phyloP scores from a whole-genome alignment of 2,329 filamentous ascomycete species.

The Cytospora leucostoma region DNA sequence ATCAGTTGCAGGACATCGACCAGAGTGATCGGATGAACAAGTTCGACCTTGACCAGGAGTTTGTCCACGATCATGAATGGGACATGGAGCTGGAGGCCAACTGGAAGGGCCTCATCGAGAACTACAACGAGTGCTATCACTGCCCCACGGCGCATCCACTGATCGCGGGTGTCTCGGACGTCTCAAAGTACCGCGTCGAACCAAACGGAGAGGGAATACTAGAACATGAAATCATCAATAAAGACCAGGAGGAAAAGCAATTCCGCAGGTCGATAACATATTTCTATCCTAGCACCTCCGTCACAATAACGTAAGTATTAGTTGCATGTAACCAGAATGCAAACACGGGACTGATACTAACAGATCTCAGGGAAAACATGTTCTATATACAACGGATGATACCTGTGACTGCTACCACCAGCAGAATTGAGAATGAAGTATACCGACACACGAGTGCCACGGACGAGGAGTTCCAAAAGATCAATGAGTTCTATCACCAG shows the following conservation, averaged over 20 bases:
- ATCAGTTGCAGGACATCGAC: constrained; percentile 41
- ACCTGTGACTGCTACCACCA: constrained; percentile 45
- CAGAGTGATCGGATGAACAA: constrained; percentile 31
- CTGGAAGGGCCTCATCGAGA: constrained; percentile 47
- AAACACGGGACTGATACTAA: neutral
- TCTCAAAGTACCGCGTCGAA: constrained; percentile 46
- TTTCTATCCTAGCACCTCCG: constrained; percentile 43
- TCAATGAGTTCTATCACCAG: constrained; percentile 52
- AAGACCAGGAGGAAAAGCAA: constrained; percentile 38
- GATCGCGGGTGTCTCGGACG: constrained; percentile 45
- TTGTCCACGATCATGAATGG: constrained; percentile 37
- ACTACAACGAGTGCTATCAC: constrained; percentile 53
- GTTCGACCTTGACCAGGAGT: constrained; percentile 37
- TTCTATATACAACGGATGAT: constrained; percentile 55
- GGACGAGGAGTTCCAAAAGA: constrained; percentile 48
- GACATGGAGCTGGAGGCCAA: constrained; percentile 41
- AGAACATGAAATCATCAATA: constrained; percentile 42
- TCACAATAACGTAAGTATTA: constrained; percentile 41
- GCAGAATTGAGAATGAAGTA: constrained; percentile 52
- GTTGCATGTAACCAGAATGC: fast-evolving
- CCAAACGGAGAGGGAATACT: constrained; percentile 38
- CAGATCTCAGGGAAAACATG: constrained; percentile 43
- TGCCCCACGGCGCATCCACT: constrained; percentile 51
- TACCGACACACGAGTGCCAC: constrained; percentile 50
- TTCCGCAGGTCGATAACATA: constrained; percentile 38